Evolutionary conservation across 2,329 filamentous ascomycete genomes (phyloP), one percentile per base, ranked within the genome.

Genomic region (Aspergillus ibericus): DNA sequence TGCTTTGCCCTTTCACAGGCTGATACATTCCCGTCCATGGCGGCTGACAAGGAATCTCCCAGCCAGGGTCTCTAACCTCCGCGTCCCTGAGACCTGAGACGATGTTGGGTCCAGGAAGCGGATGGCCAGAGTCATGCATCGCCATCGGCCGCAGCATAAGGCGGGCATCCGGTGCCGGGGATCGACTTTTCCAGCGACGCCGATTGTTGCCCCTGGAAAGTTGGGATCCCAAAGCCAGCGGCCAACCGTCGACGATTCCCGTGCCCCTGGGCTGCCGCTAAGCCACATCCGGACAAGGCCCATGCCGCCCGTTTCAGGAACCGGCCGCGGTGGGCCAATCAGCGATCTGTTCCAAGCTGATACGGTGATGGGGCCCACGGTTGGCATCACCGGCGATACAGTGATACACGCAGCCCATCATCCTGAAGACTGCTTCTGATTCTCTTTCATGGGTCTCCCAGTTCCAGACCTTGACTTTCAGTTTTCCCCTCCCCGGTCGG

Each of bases 221-320:
- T 27, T 48, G 44, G 44, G 44, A 13, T 12, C 25, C 25, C 22
- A 48, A 51, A 36, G 7, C 20, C 32, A 20, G n/a, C 9, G 34
- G n/a, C 27, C 29, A 34, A 40, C 51, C 25, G 51, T 42, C 22
- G 36, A 20, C 18, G 27, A 38, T 36, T 36, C 34, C 48, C 34
- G 27, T 51, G 20, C 36, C 53, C 58, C 58, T 56, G 54, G 48
- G 27, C 15, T 29, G 36, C 34, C 53, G 22, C 58, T 57, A 59
- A 53, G 9, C 58, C 40, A 5, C 7, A 32, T 32, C 7, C 29
- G 48, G 57, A 25, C 38, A 46, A 50, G 18, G 25, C 36, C 50
- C 53, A 44, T 51, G 35, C 47, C 53, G 38, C 58, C 52, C 58
- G 58, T 59, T 59, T 59, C 58, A 59, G 58, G 57, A 38, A 59